These are phyloP conservation scores for Marasmius fiardii DNA, from an alignment of 1,284 basidiomycete genomes.

Conservation along the genomic window DNA sequence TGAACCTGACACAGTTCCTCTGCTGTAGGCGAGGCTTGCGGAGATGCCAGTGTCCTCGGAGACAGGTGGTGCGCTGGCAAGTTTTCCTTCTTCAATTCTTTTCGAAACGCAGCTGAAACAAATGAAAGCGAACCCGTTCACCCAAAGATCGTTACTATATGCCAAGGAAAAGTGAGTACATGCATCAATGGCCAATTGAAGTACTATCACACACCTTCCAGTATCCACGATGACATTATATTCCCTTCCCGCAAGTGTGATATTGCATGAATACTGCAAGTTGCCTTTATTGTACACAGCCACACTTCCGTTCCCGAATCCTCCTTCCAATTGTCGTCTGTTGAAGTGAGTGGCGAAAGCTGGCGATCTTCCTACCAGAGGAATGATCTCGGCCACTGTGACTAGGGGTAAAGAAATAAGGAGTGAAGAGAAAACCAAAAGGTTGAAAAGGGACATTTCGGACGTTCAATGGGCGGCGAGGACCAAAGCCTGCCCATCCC, in stretches of 20 bases:
- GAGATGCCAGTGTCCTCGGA: neutral
- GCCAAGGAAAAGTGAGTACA: neutral
- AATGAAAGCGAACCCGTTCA: neutral
- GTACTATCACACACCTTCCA: conserved; percentile 1
- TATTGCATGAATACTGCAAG: conserved; percentile 1
- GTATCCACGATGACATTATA: conserved; percentile 4
- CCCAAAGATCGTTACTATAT: neutral
- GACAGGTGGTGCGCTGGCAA: neutral
- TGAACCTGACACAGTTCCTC: neutral
- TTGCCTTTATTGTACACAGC: neutral
- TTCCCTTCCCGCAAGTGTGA: neutral
- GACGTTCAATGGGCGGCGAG: neutral
- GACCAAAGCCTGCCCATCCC: neutral
- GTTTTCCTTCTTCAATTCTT: neutral
- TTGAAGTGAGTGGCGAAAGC: neutral
- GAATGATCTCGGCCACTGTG: neutral
- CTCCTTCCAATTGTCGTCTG: neutral
- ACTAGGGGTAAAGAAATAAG: no score
- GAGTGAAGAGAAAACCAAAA: neutral
- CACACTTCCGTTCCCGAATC: conserved; percentile 1
- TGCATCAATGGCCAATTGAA: neutral
- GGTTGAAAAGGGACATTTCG: neutral
- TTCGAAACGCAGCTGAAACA: neutral
- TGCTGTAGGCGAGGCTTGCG: neutral
- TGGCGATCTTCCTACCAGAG: conserved; percentile 2